Conservation (phyloP, 116 monocot genomes). For the Posidonia oceanica region DNA sequence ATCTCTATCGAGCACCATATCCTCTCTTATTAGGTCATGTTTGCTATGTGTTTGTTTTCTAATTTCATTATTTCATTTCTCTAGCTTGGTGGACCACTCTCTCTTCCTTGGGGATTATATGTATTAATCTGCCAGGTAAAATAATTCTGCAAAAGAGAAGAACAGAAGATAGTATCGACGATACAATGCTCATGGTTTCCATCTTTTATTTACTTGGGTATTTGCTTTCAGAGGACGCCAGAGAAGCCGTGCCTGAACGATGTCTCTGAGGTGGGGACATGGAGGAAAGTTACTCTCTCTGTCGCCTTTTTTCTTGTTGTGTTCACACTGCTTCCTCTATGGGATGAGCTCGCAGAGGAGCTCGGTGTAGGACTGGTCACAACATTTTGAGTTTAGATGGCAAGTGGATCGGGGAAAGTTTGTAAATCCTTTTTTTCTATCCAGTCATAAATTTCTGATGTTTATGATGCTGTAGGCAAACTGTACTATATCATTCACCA, state of each 20-base stretch:
- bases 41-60: background rate
- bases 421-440: background rate
- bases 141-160: background rate
- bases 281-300: conserved; percentile 54
- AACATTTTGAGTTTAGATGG: conserved; percentile 39
- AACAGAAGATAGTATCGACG: background rate
- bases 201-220: background rate
- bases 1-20: background rate
- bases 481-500: no score
- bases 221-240: conserved; percentile 39
- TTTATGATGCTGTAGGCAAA: no score
- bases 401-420: background rate
- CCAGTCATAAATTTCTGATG: no score
- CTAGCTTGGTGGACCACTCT: conserved; percentile 81
- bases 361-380: conserved; percentile 73
- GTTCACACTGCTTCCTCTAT: conserved; percentile 75
- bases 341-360: conserved; percentile 94
- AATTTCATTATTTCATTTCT: background rate
- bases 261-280: conserved; percentile 73
- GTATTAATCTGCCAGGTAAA: conserved; percentile 91
- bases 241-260: conserved; percentile 95
- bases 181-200: background rate
- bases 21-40: background rate
- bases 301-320: conserved; percentile 46
- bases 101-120: conserved; percentile 98